Evolutionary conservation across 345 rosid species (phyloP).

Genomic region (Hibiscus mutabilis): DNA sequence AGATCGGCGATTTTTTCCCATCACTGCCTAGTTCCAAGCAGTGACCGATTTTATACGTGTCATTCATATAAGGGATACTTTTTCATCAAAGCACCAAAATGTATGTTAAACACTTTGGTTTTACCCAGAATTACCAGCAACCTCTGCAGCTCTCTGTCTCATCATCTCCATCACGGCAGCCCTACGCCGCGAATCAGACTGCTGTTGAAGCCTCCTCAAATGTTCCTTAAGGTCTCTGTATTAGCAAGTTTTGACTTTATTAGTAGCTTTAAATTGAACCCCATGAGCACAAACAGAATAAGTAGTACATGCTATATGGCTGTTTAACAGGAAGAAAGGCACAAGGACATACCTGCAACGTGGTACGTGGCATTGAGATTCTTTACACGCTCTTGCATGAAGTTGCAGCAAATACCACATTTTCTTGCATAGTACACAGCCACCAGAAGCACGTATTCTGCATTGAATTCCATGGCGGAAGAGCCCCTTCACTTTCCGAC

Average conservation of each 20-base stretch:
- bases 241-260: constrained; percentile 1
- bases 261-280: too few relatives aligned
- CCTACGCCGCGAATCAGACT: constrained; percentile 96
- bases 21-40: constrained; percentile 20
- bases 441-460: constrained; percentile 84
- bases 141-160: constrained; percentile 99
- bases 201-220: constrained; percentile 89
- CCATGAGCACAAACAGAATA: too few relatives aligned
- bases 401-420: constrained; percentile 99
- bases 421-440: constrained; percentile 86
- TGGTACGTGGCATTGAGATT: constrained; percentile 90
- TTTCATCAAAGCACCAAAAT: constrained; percentile 16
- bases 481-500: constrained; percentile 78
- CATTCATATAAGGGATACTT: constrained; percentile 7
- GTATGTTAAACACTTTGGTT: constrained; percentile 28
- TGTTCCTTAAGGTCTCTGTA: constrained; percentile 93
- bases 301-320: too few relatives aligned
- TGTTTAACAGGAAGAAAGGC: background rate
- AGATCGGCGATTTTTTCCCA: constrained; percentile 14
- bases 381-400: constrained; percentile 98
- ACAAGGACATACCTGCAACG: constrained; percentile 71
- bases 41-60: constrained; percentile 19
- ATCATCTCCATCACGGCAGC: constrained; percentile 99
- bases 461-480: constrained; percentile 94
- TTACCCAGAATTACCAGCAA: constrained; percentile 75